A percentile compares a stretch with the other conserved stretches of the same genome.
Conservation (phyloP, 179 eudicot genomes). For the Silene noctiflora region DNA sequence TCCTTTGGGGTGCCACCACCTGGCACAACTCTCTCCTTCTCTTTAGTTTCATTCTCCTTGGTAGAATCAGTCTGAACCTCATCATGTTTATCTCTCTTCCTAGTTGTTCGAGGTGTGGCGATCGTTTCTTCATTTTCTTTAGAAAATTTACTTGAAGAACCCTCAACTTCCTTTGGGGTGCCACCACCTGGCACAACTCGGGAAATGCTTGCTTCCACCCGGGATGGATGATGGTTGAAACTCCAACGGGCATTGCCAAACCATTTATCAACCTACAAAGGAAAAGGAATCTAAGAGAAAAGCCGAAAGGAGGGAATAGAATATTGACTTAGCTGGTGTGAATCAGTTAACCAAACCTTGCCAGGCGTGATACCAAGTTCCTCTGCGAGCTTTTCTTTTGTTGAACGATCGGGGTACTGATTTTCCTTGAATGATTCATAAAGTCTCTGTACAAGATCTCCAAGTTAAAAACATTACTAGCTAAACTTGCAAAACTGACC, state of each 20-base stretch:
- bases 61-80: constrained; percentile 22
- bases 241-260: constrained; percentile 89
- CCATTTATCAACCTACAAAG: constrained; percentile 71
- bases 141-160: constrained; percentile 15
- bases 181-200: constrained; percentile 28
- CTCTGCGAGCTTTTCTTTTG: constrained; percentile 61
- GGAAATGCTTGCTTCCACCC: constrained; percentile 32
- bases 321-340: background rate
- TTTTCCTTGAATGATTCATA: constrained; percentile 69
- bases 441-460: constrained; percentile 53
- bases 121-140: constrained; percentile 15
- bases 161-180: constrained; percentile 9
- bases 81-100: constrained; percentile 28
- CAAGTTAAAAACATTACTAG: background rate
- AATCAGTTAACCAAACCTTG: constrained; percentile 42
- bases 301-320: background rate
- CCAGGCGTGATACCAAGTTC: constrained; percentile 57
- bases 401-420: constrained; percentile 62
- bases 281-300: constrained; percentile 12
- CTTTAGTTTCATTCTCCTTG: constrained; percentile 17
- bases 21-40: constrained; percentile 18
- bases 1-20: constrained; percentile 13
- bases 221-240: constrained; percentile 56
- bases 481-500: background rate
- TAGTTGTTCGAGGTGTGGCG: constrained; percentile 27